phyloP scores from a whole-genome alignment of 805 yeast genomes.

The Wickerhamia fluorescens region DNA sequence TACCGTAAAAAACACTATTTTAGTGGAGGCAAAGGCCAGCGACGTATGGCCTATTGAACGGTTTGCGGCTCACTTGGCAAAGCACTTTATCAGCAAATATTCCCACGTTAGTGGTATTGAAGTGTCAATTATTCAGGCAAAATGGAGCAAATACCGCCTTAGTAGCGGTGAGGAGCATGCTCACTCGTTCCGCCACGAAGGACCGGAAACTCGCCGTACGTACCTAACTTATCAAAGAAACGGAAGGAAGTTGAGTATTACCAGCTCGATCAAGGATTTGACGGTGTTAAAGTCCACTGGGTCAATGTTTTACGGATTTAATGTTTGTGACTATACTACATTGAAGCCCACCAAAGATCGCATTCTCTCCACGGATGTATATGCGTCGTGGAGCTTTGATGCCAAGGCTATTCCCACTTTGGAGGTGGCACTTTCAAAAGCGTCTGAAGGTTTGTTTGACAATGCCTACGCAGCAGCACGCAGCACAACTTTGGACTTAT shows the following conservation, averaged over 20 bases:
- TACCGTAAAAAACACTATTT: conserved; percentile 83
- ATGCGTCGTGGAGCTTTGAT: conserved; percentile 64
- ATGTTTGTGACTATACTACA: conserved; percentile 84
- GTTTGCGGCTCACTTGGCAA: conserved; percentile 77
- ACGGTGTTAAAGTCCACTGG: conserved; percentile 88
- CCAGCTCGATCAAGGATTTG: conserved; percentile 69
- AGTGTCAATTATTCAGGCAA: conserved; percentile 59
- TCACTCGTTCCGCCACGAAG: conserved; percentile 82
- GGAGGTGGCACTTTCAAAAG: conserved; percentile 40
- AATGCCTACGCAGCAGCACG: conserved; percentile 55
- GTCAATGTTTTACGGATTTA: conserved; percentile 85
- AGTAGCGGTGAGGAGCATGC: conserved; percentile 62
- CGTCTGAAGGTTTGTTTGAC: conserved; percentile 63
- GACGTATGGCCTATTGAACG: conserved; percentile 89
- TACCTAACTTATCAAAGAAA: conserved; percentile 43
- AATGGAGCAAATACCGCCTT: conserved; percentile 74
- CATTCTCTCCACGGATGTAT: conserved; percentile 80
- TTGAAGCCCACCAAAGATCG: conserved; percentile 78
- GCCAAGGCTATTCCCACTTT: conserved; percentile 43
- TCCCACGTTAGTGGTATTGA: conserved; percentile 68
- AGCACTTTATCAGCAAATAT: conserved; percentile 75
- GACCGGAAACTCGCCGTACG: conserved; percentile 71
- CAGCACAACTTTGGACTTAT: conserved; percentile 61
- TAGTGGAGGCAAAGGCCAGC: conserved; percentile 72
- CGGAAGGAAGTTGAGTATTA: conserved; percentile 46